Conservation (phyloP, 371 early-diverging fungal species). For the Choanephora cucurbitarum region DNA sequence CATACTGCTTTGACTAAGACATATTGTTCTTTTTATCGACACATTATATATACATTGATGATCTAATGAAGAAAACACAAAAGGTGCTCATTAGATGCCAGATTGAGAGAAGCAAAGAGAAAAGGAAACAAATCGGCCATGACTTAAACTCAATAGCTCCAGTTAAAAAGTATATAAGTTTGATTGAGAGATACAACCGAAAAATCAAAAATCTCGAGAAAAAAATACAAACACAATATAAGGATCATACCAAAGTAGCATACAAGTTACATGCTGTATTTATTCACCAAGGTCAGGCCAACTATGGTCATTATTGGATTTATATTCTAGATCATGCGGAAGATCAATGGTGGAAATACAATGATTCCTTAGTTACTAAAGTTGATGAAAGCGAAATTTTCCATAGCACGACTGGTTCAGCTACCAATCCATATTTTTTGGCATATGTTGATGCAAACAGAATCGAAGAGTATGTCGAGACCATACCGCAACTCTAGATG, state of each 20-base stretch:
- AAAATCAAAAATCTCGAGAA: conserved; percentile 20
- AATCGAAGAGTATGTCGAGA: conserved; percentile 34
- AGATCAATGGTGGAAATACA: conserved; percentile 81
- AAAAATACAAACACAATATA: conserved; percentile 35
- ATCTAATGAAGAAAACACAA: conserved; percentile 41
- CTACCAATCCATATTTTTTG: conserved; percentile 69
- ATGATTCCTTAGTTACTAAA: conserved; percentile 75
- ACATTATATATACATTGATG: conserved; percentile 39
- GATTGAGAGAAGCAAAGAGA: background rate
- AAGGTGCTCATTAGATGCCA: conserved; percentile 21
- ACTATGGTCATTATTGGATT: conserved; percentile 91
- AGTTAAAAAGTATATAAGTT: too few species aligned
- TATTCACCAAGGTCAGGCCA: conserved; percentile 70
- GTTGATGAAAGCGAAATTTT: conserved; percentile 59
- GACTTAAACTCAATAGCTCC: too few species aligned
- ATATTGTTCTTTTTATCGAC: too few species aligned
- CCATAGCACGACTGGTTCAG: conserved; percentile 53
- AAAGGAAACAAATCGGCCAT: conserved; percentile 12
- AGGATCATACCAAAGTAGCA: conserved; percentile 38
- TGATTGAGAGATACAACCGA: conserved; percentile 14
- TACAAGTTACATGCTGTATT: conserved; percentile 74
- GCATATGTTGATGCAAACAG: conserved; percentile 55
- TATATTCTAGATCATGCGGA: conserved; percentile 71
- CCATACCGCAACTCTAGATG: conserved; percentile 13
- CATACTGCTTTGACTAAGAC: background rate